Evolutionary conservation across 768 basidiomycete species (phyloP).

Genomic region (Strobilomyces echinocephalus): DNA sequence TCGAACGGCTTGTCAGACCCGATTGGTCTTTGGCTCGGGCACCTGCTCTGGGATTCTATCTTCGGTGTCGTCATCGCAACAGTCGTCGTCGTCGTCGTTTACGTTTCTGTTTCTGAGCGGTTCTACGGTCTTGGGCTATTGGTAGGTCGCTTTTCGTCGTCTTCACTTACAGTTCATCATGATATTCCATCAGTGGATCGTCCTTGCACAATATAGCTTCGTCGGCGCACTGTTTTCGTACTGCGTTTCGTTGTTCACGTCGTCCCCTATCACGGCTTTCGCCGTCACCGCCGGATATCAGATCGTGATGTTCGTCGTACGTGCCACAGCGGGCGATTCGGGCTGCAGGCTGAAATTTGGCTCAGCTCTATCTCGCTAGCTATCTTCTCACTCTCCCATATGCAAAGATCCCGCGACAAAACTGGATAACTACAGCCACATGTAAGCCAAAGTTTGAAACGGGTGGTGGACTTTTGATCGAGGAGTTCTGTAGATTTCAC

Average conservation of each 20-base stretch:
- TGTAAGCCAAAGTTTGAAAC: constrained; percentile 32
- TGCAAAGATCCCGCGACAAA: constrained; percentile 54
- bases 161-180: constrained; percentile 1
- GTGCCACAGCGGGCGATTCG: constrained; percentile 22
- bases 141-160: constrained; percentile 35
- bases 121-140: constrained; percentile 66
- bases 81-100: constrained; percentile 59
- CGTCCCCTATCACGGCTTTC: constrained; percentile 69
- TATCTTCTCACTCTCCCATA: constrained; percentile 74
- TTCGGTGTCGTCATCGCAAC: constrained; percentile 57
- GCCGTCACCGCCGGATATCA: constrained; percentile 71
- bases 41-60: constrained; percentile 68
- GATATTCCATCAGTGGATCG: constrained; percentile 51
- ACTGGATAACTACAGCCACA: constrained; percentile 48
- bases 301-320: constrained; percentile 64
- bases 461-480: not conserved
- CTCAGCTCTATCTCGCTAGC: constrained; percentile 56
- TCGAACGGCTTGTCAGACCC: constrained; percentile 72
- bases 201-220: constrained; percentile 66
- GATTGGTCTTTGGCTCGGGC: constrained; percentile 72
- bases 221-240: constrained; percentile 67
- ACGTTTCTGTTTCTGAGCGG: constrained; percentile 50
- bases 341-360: not conserved
- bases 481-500: constrained; percentile 47
- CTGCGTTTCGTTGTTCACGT: constrained; percentile 53